Base-by-base conservation (phyloP, 2,329 filamentous ascomycete genomes). In the Karstenula rhodostoma region DNA sequence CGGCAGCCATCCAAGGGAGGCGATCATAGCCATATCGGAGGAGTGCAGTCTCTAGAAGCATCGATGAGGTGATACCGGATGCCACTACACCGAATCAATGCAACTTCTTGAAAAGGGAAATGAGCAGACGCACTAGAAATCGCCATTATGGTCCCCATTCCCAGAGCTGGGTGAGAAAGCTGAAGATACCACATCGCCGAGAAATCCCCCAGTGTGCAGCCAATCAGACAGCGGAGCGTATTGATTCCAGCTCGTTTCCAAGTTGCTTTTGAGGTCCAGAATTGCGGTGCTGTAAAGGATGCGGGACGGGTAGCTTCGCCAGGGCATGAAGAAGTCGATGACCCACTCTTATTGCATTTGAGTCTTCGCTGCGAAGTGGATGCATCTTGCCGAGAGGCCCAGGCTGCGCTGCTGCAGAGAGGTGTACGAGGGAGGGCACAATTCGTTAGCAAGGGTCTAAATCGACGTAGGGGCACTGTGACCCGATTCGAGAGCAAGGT, bases 201-300 rank as follows among this genome's bases (percentile, higher is more conserved):
- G 61, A 87, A 87, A 67, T 87, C 85, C n/a, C 85, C 85, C 0
- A 77, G 44, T 0, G 84, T 86, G 64, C 85, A 87, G 8, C 85
- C 85, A 1, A 84, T 73, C 1, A 87, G 78, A 60, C 85, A 87
- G 7, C 85, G 82, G 3, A 85, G 68, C 0, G 85, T 87, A 65
- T 87, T 87, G 64, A 87, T 68, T 0, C 77, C 75, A 0, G 85
- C 83, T n/a, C 85, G 76, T 27, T 73, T 77, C 85, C 85, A 87
- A 0, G 77, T 71, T 12, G 70, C 59, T 12, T 54, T 65, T n/a
- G 69, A 77, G 3, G 65, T 61, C 79, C 79, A 81, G 64, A 81
- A 81, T 12, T 29, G 23, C 6, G 33, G 19, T 47, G 19, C 13
- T 15, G 27, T 27, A 0, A 32, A n/a, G n/a, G 53, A 56, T 25